These are phyloP conservation scores for Hymenoscyphus fructigenus DNA, from an alignment of 2,329 filamentous ascomycete species.

Conservation along the genomic window DNA sequence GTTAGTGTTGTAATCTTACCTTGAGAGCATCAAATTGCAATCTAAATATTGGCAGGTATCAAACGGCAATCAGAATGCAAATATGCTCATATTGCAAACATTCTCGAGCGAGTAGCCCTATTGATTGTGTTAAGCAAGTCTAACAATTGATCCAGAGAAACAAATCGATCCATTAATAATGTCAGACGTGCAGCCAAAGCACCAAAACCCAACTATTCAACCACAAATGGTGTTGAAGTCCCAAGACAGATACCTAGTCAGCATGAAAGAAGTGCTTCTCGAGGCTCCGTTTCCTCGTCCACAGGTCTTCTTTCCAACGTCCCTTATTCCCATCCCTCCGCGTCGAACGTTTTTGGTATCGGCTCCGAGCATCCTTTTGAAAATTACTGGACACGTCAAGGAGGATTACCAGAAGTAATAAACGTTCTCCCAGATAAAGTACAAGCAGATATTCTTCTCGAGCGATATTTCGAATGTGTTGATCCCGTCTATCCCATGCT, in stretches of 20 bases:
- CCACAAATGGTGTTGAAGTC: slow-evolving; percentile 25
- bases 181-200: slow-evolving; percentile 57
- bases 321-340: slow-evolving; percentile 67
- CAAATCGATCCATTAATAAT: slow-evolving; percentile 52
- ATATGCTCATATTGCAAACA: slow-evolving; percentile 74
- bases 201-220: slow-evolving; percentile 50
- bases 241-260: slow-evolving; percentile 27
- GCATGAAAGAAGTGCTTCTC: slow-evolving; percentile 27
- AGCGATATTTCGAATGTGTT: slow-evolving; percentile 66
- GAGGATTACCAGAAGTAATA: slow-evolving; percentile 72
- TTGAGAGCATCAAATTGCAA: background rate
- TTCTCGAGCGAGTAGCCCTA: slow-evolving; percentile 62
- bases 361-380: slow-evolving; percentile 76
- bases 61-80: slow-evolving; percentile 74
- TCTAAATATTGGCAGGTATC: slow-evolving; percentile 52
- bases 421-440: slow-evolving; percentile 72
- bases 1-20: slow-evolving; percentile 43
- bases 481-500: slow-evolving; percentile 82
- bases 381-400: slow-evolving; percentile 82
- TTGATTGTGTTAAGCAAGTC: background rate
- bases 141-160: slow-evolving; percentile 47
- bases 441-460: slow-evolving; percentile 69
- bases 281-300: slow-evolving; percentile 40
- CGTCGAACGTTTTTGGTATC: slow-evolving; percentile 78
- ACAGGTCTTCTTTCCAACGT: slow-evolving; percentile 68